Percentiles rank a stretch among this genome's conserved stretches.
phyloP scores from a whole-genome alignment of 352 stramenopile genomes.

The Pythium aphanidermatum region DNA sequence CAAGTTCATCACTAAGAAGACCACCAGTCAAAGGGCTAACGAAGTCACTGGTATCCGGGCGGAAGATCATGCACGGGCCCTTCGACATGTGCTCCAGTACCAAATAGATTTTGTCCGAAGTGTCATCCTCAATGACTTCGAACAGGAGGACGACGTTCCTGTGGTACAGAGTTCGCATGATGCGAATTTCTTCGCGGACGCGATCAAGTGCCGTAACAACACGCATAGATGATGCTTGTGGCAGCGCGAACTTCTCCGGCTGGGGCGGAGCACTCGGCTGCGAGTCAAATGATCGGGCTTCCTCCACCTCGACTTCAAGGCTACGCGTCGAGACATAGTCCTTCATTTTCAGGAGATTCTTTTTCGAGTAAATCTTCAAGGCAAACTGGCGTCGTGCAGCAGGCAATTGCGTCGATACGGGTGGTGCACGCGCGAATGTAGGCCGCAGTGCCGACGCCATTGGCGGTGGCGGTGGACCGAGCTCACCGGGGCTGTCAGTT shows the following conservation, averaged over 20 bases:
- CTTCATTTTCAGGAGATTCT: conserved; percentile 66
- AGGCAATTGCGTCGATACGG: conserved; percentile 1
- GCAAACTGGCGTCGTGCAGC: conserved; percentile 49
- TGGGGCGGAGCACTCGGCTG: neutral
- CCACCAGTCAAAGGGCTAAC: conserved; percentile 48
- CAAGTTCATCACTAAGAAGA: conserved; percentile 54
- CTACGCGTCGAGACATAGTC: conserved; percentile 41
- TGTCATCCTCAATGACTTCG: conserved; percentile 82
- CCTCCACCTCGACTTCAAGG: neutral
- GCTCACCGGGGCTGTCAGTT: neutral
- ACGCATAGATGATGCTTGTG: conserved; percentile 32
- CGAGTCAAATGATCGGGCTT: neutral
- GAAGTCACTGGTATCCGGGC: conserved; percentile 62
- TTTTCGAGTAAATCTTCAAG: conserved; percentile 84
- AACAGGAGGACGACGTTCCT: conserved; percentile 89
- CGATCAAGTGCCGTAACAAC: conserved; percentile 76
- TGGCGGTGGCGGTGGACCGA: conserved; percentile 3
- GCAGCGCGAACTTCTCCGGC: neutral
- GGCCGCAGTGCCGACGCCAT: conserved; percentile 3
- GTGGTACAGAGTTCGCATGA: conserved; percentile 87
- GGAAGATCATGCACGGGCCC: conserved; percentile 81
- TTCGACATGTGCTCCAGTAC: conserved; percentile 83
- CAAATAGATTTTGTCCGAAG: conserved; percentile 78
- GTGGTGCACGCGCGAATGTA: conserved; percentile 1
- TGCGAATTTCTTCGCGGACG: conserved; percentile 76